Base-by-base conservation (phyloP, 208 protist species). In the Wallacemonas sp. region DNA sequence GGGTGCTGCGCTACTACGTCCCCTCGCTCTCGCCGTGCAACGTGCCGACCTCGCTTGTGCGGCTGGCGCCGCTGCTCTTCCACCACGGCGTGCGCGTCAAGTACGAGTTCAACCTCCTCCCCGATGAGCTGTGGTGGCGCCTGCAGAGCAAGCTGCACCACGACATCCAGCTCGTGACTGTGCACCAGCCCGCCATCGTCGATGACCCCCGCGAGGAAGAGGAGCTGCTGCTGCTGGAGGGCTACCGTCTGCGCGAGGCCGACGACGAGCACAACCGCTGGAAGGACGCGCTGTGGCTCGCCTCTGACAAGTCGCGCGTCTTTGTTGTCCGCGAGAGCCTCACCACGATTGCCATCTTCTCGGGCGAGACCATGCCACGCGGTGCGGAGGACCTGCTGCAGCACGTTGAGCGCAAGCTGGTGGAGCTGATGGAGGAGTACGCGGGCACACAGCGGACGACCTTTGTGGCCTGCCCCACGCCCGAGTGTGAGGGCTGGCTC, bases 191-290 rank as follows among this genome's bases (percentile, higher is more conserved):
- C 4, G 67, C 68, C 4, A 73, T 63, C 41, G 52, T 60, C 1
- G 71, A 62, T 6, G 68, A 61, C 55, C 57, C 67, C 17, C 49
- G 57, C 24, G 56, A 63, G 30, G 72, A 80, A 19, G 78, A 86
- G 32, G 83, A 94, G 63, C 72, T 83, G 32, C 39, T 82, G 34
- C 41, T 88, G 21, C 46, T 88, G 39, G 72, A 83, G 65, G 80
- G 87, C n/a, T 80, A 78, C 46, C 78, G 88, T 1, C 76, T 92
- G 49, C 70, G 72, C 12, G 85, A 94, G 74, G 76, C 82, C 23
- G 81, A 92, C 65, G 82, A 95, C 49, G 81, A 93, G 73, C 84
- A 93, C 74, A 95, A 85, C 65, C 80, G 88, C 26, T 97, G 92
- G 89, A 72, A 52, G 11, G 89, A 95, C 68, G 85, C 83, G 29